Evolutionary conservation across 23 red algal species (phyloP).

Genomic region (Gracilaria domingensis): DNA sequence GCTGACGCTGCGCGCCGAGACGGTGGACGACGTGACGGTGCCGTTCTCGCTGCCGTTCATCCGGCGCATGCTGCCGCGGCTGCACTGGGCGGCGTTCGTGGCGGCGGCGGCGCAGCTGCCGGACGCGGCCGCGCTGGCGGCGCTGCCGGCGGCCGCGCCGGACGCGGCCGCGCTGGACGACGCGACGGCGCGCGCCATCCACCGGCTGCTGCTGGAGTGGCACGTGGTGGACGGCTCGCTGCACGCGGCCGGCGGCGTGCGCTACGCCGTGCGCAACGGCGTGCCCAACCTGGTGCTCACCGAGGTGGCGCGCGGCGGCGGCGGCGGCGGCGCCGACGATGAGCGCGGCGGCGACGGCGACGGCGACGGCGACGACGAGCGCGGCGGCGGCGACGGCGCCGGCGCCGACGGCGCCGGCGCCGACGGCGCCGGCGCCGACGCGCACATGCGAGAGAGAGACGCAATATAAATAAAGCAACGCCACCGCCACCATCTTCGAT

Average conservation of each 20-base stretch:
- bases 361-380: constrained; percentile 7
- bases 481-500: not conserved
- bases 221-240: constrained; percentile 75
- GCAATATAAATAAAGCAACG: too few species aligned
- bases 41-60: constrained; percentile 63
- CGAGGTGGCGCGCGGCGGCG: constrained; percentile 16
- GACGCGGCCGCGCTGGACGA: constrained; percentile 40
- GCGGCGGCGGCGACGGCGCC: not conserved
- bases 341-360: not conserved
- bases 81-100: constrained; percentile 72
- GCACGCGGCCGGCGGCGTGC: not conserved
- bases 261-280: constrained; percentile 53
- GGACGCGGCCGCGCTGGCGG: constrained; percentile 36
- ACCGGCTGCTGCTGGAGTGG: constrained; percentile 70
- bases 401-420: not conserved
- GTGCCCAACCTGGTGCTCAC: constrained; percentile 73
- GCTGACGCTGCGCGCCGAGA: constrained; percentile 43
- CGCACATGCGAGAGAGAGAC: too few species aligned
- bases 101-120: constrained; percentile 62
- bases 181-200: constrained; percentile 37
- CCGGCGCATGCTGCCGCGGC: constrained; percentile 80
- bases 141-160: not conserved
- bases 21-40: constrained; percentile 66
- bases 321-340: not conserved
- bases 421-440: not conserved